Base-by-base conservation (phyloP, 257 asterid species). In the Penstemon newberryi region DNA sequence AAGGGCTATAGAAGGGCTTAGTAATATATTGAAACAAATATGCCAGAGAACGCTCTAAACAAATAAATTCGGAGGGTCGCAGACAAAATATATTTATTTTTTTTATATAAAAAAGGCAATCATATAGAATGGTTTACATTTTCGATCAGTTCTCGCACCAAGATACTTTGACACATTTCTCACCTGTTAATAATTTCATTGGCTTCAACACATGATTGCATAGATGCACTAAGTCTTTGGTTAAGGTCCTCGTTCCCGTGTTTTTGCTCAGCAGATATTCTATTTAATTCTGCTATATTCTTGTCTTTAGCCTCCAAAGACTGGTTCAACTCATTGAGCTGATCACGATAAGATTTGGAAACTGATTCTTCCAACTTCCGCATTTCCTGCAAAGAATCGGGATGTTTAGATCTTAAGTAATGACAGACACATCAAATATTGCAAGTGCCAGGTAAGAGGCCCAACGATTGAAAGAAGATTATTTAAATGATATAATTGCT, bases 151-250 rank as follows among this genome's bases (percentile, higher is more conserved):
- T 61, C 49, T 45, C 56, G 57, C 64, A 43, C 73, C 37, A 47
- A 19, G 44, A 38, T 58, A 65, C 65, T 66, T 61, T 5, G 52
- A n/a, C 49, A n/a, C 25, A 58, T 57, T 19, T 70, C 86, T 85
- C 72, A 94, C 99, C 99, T 89, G 69, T 63, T 71, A 70, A 94
- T 89, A 70, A 94, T 82, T 80, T 94, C 97, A 87, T 94, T 91
- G 60, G 99, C 96, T 83, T 94, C 98, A 56, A 77, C 68, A 71
- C 87, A 85, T 52, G 97, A 91, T 75, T 89, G 96, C 79, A 64
- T 57, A 77, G 93, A 87, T 74, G 96, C 93, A 70, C 65, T 41
- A 67, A 94, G 96, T 76, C 91, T 82, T 81, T 87, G 89, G 64
- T 75, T 82, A 72, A 94, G 96, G 81, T 83, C 91, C 60, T 86